phyloP scores from a whole-genome alignment of 495 filamentous ascomycete genomes.

The Ramalina intermedia region DNA sequence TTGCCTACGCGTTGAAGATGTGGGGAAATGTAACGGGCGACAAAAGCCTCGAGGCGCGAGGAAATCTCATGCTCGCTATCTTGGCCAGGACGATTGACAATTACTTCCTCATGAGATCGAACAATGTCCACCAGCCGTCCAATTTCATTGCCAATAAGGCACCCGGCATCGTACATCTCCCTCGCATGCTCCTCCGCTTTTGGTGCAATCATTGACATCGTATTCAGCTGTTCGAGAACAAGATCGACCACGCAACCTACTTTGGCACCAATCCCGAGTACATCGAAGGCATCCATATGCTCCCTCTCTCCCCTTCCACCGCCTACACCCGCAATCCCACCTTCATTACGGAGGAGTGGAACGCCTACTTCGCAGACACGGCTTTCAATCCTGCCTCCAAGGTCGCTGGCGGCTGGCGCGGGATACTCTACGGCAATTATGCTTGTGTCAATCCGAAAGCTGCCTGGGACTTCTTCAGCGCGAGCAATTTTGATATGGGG shows the following conservation, averaged over 20 bases:
- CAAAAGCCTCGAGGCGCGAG: constrained; percentile 68
- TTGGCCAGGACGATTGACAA: constrained; percentile 51
- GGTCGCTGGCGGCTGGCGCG: constrained; percentile 66
- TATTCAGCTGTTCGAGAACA: constrained; percentile 79
- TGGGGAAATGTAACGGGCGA: constrained; percentile 73
- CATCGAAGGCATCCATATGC: constrained; percentile 93
- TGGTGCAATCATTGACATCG: not conserved
- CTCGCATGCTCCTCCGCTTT: not conserved
- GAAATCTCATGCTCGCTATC: constrained; percentile 71
- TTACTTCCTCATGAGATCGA: constrained; percentile 64
- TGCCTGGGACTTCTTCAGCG: constrained; percentile 61
- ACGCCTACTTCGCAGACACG: constrained; percentile 48
- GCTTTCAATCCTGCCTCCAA: constrained; percentile 36
- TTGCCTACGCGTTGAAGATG: constrained; percentile 82
- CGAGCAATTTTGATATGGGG: constrained; percentile 45
- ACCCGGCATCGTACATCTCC: constrained; percentile 54
- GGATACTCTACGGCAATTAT: constrained; percentile 70
- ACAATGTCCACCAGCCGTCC: constrained; percentile 62
- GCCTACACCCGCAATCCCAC: constrained; percentile 47
- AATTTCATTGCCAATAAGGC: constrained; percentile 75
- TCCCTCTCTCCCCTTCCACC: constrained; percentile 65
- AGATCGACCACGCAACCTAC: constrained; percentile 88
- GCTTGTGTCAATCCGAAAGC: constrained; percentile 59
- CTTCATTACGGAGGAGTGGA: constrained; percentile 81
- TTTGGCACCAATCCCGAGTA: constrained; percentile 72